Evolutionary conservation across 208 protist genomes (phyloP).

Genomic region (Endotrypanum monterogeii): DNA sequence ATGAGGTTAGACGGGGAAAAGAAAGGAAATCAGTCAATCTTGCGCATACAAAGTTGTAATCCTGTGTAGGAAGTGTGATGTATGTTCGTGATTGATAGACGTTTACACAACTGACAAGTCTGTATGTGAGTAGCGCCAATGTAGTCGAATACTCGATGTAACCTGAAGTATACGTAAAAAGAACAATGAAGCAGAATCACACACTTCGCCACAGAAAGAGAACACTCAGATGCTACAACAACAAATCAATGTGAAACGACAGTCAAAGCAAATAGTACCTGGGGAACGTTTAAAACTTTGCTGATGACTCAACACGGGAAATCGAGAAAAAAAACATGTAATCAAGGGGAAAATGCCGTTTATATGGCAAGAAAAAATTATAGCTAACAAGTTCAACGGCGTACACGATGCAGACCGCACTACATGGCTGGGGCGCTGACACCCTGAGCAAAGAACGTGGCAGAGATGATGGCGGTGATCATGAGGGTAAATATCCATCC

Average conservation of each 20-base stretch:
- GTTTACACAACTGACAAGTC: not conserved
- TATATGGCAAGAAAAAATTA: not conserved
- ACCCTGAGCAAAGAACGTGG: constrained; percentile 60
- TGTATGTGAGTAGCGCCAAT: not conserved
- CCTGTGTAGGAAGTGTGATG: not conserved
- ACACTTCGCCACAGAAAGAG: not conserved
- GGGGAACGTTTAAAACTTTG: not conserved
- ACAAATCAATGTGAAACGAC: not conserved
- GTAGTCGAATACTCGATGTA: not conserved
- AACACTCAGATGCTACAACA: not conserved
- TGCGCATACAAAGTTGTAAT: not conserved
- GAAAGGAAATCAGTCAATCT: constrained; percentile 8
- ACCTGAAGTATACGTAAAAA: not conserved
- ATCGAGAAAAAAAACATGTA: not conserved
- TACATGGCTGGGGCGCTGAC: constrained; percentile 41
- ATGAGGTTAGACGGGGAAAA: not conserved
- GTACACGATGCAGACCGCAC: not conserved
- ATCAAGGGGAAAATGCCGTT: not conserved
- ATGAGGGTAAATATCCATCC: constrained; percentile 65
- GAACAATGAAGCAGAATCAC: not conserved
- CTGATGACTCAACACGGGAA: not conserved
- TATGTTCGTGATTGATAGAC: not conserved
- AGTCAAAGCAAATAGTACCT: not conserved
- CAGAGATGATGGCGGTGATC: constrained; percentile 49
- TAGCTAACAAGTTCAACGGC: not conserved